Evolutionary conservation across 2,329 filamentous ascomycete species (phyloP), one percentile per base, ranked within the genome.

Genomic region (Epicoccum sorghinum): DNA sequence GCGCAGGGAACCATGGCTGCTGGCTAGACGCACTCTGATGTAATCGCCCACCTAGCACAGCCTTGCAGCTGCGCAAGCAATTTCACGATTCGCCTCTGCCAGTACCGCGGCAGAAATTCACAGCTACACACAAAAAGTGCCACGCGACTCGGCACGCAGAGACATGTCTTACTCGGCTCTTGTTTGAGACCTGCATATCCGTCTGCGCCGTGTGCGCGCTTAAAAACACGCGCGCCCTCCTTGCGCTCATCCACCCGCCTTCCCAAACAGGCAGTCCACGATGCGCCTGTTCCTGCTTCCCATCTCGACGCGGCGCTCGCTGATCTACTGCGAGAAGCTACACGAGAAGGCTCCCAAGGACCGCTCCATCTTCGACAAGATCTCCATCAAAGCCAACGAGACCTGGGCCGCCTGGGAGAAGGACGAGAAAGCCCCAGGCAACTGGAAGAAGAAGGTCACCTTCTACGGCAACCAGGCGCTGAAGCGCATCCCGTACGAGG

Each of bases 251-350:
- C 8, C 36, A 7, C 25, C 14, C 40, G 22, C 41, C 44, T 44
- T 51, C 51, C 52, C 42, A 46, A 55, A 38, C 42, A 55, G 46
- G 52, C 30, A 40, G 53, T 33, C 40, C 61, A 64, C 60, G 29
- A 98, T 99, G 95, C 90, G 92, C 74, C 84, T 99, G 76, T 96
- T 92, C 78, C 87, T 99, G 61, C 85, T 99, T 52, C 95, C 95
- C 59, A 89, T 99, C 67, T 96, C 93, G 55, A 96, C 92, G 62
- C 86, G 90, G 70, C 89, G 93, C 69, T 93, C 91, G 46, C 86
- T 99, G 59, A 86, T 99, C 68, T 98, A 96, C 80, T 96, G 91
- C 77, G 90, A 96, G 71, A 88, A 89, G 61, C 79, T 90, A 59
- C 82, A 86, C 68, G 77, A 80, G 47, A 79, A 85, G 42, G 65